Conservation (phyloP, 2,329 filamentous ascomycete species). For the Lecanicillium sp. region DNA sequence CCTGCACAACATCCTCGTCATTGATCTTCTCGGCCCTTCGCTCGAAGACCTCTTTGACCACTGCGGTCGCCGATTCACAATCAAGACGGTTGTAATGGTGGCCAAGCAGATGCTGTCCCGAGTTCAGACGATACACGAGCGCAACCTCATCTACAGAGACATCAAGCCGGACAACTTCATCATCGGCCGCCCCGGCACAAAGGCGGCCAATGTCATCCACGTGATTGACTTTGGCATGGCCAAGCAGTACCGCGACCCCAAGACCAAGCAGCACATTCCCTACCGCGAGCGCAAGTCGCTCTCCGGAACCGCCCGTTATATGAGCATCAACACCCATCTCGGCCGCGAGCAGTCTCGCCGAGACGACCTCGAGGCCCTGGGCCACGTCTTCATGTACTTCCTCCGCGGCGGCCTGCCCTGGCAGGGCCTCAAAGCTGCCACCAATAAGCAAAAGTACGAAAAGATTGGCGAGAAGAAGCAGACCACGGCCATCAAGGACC, state of each 20-base stretch:
- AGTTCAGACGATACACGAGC: conserved; percentile 92
- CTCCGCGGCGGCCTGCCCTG: conserved; percentile 63
- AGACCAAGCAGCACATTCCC: conserved; percentile 98
- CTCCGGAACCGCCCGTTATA: conserved; percentile 93
- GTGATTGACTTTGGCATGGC: conserved; percentile 99
- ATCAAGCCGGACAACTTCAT: conserved; percentile 99
- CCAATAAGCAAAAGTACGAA: conserved; percentile 96
- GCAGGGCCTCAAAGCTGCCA: conserved; percentile 67
- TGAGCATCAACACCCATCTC: conserved; percentile 99
- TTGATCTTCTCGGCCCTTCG: conserved; percentile 89
- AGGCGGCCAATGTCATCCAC: conserved; percentile 95
- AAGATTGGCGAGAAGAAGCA: conserved; percentile 99
- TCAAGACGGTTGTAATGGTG: conserved; percentile 98
- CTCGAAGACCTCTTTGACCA: conserved; percentile 96
- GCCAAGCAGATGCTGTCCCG: conserved; percentile 98
- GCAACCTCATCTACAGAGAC: conserved; percentile 97
- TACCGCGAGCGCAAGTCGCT: conserved; percentile 95
- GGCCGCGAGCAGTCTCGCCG: conserved; percentile 92
- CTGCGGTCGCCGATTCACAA: conserved; percentile 88
- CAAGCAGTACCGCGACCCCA: conserved; percentile 97
- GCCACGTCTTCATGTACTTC: conserved; percentile 71
- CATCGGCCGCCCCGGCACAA: conserved; percentile 84
- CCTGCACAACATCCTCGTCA: conserved; percentile 97
- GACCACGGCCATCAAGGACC: conserved; percentile 91
- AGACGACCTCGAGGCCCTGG: conserved; percentile 87